phyloP scores from a whole-genome alignment of 1,139 yeast genomes.

The Pichia sp. region DNA sequence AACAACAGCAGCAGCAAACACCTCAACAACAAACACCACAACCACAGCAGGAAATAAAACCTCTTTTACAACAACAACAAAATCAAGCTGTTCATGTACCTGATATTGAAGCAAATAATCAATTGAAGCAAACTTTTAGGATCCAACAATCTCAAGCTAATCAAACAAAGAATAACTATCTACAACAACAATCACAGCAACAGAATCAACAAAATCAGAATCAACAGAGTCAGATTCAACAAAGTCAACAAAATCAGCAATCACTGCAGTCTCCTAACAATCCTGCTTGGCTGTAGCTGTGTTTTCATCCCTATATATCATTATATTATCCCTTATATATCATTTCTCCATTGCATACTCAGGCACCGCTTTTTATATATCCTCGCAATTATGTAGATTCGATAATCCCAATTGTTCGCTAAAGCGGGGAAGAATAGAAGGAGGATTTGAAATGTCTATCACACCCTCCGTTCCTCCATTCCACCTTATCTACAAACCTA shows the following conservation, averaged over 20 bases:
- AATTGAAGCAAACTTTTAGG: conserved; percentile 13
- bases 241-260: too few species aligned
- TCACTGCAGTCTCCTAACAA: too few species aligned
- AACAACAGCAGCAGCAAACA: conserved; percentile 1
- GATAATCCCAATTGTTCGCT: too few species aligned
- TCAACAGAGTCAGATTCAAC: conserved; percentile 8
- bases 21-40: conserved; percentile 1
- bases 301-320: not conserved
- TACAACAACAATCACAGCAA: not conserved
- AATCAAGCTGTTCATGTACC: conserved; percentile 27
- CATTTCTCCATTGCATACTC: not conserved
- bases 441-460: too few species aligned
- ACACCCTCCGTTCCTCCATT: too few species aligned
- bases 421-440: too few species aligned
- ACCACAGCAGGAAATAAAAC: conserved; percentile 18
- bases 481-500: not conserved
- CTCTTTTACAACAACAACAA: conserved; percentile 27
- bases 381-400: too few species aligned
- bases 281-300: conserved; percentile 28
- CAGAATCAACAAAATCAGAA: conserved; percentile 1
- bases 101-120: conserved; percentile 21
- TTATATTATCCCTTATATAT: not conserved
- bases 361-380: too few species aligned
- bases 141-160: conserved; percentile 17
- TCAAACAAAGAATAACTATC: conserved; percentile 13